Conservation (phyloP, 2,329 filamentous ascomycete species). For the Neocucurbitaria cava region DNA sequence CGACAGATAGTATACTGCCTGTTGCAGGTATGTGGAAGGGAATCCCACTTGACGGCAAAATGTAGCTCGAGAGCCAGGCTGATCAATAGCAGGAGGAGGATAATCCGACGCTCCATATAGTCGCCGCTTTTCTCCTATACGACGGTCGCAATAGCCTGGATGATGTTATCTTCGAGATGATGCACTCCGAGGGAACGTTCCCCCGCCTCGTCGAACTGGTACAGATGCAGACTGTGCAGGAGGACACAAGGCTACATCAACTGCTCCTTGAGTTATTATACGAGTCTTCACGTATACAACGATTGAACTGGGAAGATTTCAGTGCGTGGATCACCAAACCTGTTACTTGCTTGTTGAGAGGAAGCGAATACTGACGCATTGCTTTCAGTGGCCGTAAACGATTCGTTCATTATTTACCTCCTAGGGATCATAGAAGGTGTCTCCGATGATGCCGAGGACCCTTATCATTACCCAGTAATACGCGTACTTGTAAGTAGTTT, state of each 20-base stretch:
- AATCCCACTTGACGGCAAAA: neutral
- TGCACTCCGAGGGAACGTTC: constrained; percentile 88
- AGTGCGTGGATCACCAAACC: constrained; percentile 56
- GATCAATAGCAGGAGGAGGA: constrained; percentile 74
- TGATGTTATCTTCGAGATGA: constrained; percentile 80
- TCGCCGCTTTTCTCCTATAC: constrained; percentile 82
- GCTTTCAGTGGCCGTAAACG: constrained; percentile 63
- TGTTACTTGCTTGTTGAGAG: neutral
- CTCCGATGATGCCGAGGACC: constrained; percentile 86
- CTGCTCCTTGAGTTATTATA: constrained; percentile 88
- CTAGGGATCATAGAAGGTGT: constrained; percentile 88
- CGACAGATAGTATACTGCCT: constrained; percentile 92
- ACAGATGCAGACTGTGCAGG: constrained; percentile 65
- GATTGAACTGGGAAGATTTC: constrained; percentile 77
- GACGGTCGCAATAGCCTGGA: constrained; percentile 81
- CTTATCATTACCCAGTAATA: constrained; percentile 95
- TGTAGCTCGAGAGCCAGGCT: constrained; percentile 11
- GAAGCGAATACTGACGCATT: constrained; percentile 12
- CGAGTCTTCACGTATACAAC: constrained; percentile 94
- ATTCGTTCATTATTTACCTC: constrained; percentile 82
- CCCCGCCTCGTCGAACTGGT: constrained; percentile 83
- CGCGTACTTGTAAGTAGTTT: constrained; percentile 77
- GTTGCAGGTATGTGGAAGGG: constrained; percentile 62
- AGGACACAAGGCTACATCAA: constrained; percentile 76
- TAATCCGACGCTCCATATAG: constrained; percentile 76